Percentiles rank a stretch among this genome's conserved stretches.
phyloP scores from a whole-genome alignment of 2,329 filamentous ascomycete genomes.

The Fusarium odoratissimum region DNA sequence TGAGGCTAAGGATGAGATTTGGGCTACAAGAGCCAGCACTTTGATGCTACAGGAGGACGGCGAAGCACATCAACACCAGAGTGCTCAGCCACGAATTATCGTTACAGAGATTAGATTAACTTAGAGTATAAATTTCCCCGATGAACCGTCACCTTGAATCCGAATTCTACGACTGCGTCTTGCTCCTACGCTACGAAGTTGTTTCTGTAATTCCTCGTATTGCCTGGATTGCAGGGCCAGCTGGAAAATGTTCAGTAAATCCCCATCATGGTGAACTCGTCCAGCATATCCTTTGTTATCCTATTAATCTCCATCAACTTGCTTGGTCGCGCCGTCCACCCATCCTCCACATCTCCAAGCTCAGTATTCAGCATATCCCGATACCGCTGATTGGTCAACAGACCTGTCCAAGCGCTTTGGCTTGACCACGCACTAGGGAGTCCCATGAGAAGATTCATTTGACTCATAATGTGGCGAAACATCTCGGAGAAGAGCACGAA shows the following conservation, averaged over 20 bases:
- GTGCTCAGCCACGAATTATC: neutral
- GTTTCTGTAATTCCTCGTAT: neutral
- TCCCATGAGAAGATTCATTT: slow-evolving; percentile 45
- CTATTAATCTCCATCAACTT: slow-evolving; percentile 36
- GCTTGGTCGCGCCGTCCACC: slow-evolving; percentile 39
- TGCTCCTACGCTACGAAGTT: neutral
- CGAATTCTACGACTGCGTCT: neutral
- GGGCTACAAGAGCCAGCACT: neutral
- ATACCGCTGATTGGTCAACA: slow-evolving; percentile 34
- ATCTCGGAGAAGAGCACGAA: slow-evolving; percentile 46
- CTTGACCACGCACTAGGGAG: slow-evolving; percentile 39
- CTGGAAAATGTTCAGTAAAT: slow-evolving; percentile 16
- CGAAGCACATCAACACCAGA: neutral
- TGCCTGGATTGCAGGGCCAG: neutral
- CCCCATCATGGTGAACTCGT: slow-evolving; percentile 42
- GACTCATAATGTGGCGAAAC: slow-evolving; percentile 40
- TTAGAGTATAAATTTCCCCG: slow-evolving; percentile 34
- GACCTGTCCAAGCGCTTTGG: slow-evolving; percentile 43
- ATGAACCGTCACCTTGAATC: neutral
- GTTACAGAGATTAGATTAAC: slow-evolving; percentile 25
- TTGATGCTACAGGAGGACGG: neutral
- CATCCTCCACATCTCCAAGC: slow-evolving; percentile 39
- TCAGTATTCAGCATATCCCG: slow-evolving; percentile 44
- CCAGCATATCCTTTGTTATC: slow-evolving; percentile 35
- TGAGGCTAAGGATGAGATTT: slow-evolving; percentile 5